phyloP scores from a whole-genome alignment of 805 yeast species.

The Teunomyces lycoperdinae region DNA sequence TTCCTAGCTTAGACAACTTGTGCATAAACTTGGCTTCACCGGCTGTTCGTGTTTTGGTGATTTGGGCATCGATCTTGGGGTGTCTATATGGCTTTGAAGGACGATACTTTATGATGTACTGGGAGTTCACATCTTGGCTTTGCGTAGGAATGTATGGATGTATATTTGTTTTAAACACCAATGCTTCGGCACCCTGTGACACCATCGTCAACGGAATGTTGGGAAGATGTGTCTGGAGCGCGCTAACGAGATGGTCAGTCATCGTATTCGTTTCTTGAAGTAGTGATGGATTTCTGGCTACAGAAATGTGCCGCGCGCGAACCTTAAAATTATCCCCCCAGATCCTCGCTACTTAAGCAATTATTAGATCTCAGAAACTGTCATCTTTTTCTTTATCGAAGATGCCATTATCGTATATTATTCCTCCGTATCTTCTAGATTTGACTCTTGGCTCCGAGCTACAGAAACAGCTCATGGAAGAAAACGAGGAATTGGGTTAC shows the following conservation, averaged over 20 bases:
- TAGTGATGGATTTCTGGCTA: too few relatives aligned
- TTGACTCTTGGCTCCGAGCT: conserved; percentile 35
- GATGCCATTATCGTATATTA: conserved; percentile 20
- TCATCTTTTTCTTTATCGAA: background rate
- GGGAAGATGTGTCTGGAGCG: conserved; percentile 43
- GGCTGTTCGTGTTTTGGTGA: conserved; percentile 77
- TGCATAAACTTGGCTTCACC: conserved; percentile 80
- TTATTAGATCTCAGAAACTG: too few relatives aligned
- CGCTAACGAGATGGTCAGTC: conserved; percentile 52
- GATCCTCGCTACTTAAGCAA: background rate
- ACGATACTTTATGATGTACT: conserved; percentile 74
- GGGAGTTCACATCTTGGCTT: conserved; percentile 18
- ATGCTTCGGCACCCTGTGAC: conserved; percentile 91
- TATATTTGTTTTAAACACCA: conserved; percentile 57
- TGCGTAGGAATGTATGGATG: conserved; percentile 59
- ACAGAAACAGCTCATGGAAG: conserved; percentile 20
- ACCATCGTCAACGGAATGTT: conserved; percentile 51
- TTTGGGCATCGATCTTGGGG: conserved; percentile 67
- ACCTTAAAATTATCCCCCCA: background rate
- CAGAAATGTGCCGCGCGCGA: background rate
- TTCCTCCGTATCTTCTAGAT: conserved; percentile 43
- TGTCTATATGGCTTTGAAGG: conserved; percentile 92
- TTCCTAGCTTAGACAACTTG: conserved; percentile 51
- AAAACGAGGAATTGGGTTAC: conserved; percentile 23
- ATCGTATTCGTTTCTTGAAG: conserved; percentile 24